Evolutionary conservation across 352 stramenopile species (phyloP).

Genomic region (Globisporangium lucens): DNA sequence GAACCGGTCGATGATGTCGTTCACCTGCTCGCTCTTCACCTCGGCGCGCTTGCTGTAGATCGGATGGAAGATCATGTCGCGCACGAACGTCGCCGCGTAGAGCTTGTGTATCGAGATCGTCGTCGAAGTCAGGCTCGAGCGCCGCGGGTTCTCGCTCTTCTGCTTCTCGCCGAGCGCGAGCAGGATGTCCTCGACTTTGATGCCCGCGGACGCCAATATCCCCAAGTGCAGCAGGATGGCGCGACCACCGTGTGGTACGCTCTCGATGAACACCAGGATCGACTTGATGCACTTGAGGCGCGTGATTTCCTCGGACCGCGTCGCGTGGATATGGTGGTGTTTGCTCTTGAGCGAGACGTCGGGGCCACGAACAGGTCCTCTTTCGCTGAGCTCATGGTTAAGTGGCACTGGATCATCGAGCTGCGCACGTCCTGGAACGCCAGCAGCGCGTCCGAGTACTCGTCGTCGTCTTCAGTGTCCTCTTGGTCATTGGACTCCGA

Average conservation of each 20-base stretch:
- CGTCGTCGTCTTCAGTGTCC: conserved; percentile 21
- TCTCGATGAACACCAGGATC: conserved; percentile 57
- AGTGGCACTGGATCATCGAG: conserved; percentile 59
- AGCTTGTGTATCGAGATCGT: conserved; percentile 39
- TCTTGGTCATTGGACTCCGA: conserved; percentile 18
- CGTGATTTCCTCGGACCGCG: conserved; percentile 31
- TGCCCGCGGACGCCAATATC: conserved; percentile 34
- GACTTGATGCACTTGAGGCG: conserved; percentile 37
- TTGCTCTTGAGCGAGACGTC: conserved; percentile 16
- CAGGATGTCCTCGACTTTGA: conserved; percentile 57
- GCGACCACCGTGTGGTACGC: conserved; percentile 37
- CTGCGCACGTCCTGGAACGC: conserved; percentile 58
- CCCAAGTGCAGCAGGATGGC: conserved; percentile 63
- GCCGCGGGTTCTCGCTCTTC: conserved; percentile 28
- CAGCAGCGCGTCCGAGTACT: conserved; percentile 52
- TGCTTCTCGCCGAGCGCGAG: conserved; percentile 54
- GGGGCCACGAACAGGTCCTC: conserved; percentile 25
- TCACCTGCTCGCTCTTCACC: conserved; percentile 33
- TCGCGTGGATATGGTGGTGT: conserved; percentile 29
- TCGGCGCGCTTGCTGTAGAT: conserved; percentile 59
- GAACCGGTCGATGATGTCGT: conserved; percentile 58
- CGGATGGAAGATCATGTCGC: conserved; percentile 74
- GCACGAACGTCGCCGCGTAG: conserved; percentile 58
- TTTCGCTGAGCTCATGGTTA: conserved; percentile 41
- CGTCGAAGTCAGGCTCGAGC: conserved; percentile 11